Evolutionary conservation across 495 filamentous ascomycete genomes (phyloP).

Genomic region (Choiromyces venosus): DNA sequence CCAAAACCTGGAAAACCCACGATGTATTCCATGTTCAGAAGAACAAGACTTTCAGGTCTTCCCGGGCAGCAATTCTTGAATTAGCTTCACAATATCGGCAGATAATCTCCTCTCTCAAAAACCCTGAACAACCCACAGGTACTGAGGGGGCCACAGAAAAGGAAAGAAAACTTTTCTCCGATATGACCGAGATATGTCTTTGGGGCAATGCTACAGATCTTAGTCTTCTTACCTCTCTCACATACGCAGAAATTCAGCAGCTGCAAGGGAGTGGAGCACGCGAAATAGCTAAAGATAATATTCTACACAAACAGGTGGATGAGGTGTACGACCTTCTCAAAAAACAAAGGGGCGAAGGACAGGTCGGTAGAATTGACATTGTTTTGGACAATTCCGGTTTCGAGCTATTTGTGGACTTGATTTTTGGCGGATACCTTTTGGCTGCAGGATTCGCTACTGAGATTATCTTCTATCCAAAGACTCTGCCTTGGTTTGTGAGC

Average conservation of each 20-base stretch:
- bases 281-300: conserved; percentile 78
- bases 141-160: conserved; percentile 51
- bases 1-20: conserved; percentile 80
- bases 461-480: conserved; percentile 87
- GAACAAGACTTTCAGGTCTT: conserved; percentile 86
- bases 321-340: conserved; percentile 65
- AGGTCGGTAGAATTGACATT: conserved; percentile 68
- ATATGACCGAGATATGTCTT: conserved; percentile 95
- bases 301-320: conserved; percentile 75
- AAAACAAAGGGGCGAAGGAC: conserved; percentile 56
- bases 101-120: conserved; percentile 38
- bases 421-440: conserved; percentile 83
- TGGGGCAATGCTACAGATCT: conserved; percentile 98
- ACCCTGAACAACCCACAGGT: conserved; percentile 56
- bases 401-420: conserved; percentile 89
- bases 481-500: conserved; percentile 95
- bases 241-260: conserved; percentile 94
- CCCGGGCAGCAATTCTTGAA: conserved; percentile 83
- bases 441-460: conserved; percentile 73
- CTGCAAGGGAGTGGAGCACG: conserved; percentile 82
- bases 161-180: conserved; percentile 71
- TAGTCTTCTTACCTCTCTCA: conserved; percentile 79
- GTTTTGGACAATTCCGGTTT: conserved; percentile 95
- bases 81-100: conserved; percentile 66
- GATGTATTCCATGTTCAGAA: conserved; percentile 91